Base-by-base conservation (phyloP, 2,329 filamentous ascomycete species). In the Lachnellula occidentalis region DNA sequence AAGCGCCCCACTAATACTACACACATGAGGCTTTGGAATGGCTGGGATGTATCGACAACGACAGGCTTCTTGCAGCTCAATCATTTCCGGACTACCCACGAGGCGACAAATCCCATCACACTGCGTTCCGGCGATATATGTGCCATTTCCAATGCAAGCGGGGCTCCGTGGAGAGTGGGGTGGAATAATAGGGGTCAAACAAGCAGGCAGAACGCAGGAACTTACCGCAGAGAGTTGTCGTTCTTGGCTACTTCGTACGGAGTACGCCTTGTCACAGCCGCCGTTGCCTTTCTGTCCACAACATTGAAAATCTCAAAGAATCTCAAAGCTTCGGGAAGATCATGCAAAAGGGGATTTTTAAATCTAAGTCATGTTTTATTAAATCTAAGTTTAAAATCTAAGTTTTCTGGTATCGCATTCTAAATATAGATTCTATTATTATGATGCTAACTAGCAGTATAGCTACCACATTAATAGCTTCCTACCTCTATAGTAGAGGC, bases 41-140 rank as follows among this genome's bases (percentile, higher is more conserved):
- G 31, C 24, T 21, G 27, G 22, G n/a, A 48, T 31, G 14, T 21
- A 46, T 11, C 15, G 14, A 27, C 19, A 45, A 36, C 46, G 21
- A 24, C 46, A 42, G 48, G 41, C 41, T 51, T 7, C 49, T 22
- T 53, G 42, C 55, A 54, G 37, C 34, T 31, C 19, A 51, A 56
- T 61, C 59, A 61, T 61, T 37, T 59, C 59, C 57, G 59, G 55
- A 48, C 42, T 6, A 49, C 42, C 51, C 51, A 58, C 42, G 45
- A 54, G 41, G 37, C 31, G 39, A 45, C 47, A 34, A 21, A n/a
- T 34, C 53, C 45, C 45, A 52, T 55, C 43, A 55, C 43, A 51
- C 47, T 27, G 41, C 41, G 48, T 50, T 34, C 48, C 48, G 34
- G 53, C 48, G 48, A 51, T 46, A 47, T 47, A 12, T 45, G 43